Conservation (phyloP, 108 stramenopile genomes). For the Stephanodiscus triporus region DNA sequence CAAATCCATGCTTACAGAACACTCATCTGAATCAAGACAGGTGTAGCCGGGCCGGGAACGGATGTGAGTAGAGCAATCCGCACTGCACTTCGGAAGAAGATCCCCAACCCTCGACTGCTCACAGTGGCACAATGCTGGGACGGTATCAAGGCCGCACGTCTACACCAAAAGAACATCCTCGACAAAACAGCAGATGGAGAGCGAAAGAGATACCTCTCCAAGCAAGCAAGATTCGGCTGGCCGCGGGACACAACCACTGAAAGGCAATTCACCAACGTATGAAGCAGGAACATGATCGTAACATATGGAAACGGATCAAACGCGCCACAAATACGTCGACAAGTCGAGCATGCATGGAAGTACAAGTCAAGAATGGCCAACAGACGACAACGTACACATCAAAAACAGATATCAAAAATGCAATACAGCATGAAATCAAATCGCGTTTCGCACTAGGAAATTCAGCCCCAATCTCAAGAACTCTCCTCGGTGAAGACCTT, state of each 20-base stretch:
- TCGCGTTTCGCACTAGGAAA: not conserved
- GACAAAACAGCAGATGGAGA: not conserved
- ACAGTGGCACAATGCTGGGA: not conserved
- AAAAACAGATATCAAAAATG: not conserved
- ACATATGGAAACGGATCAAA: constrained; percentile 6
- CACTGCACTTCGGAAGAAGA: not conserved
- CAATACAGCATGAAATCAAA: not conserved
- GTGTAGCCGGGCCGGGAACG: not conserved
- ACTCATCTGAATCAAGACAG: not conserved
- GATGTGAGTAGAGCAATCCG: not conserved
- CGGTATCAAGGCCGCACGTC: not conserved
- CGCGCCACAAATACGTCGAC: not conserved
- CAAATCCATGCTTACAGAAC: not conserved
- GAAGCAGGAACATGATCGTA: not conserved
- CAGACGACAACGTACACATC: not conserved
- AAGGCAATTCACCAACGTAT: not conserved
- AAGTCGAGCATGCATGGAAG: not conserved
- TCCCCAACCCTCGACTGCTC: not conserved
- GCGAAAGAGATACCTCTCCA: not conserved
- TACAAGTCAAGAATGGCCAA: not conserved
- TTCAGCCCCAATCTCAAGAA: not conserved
- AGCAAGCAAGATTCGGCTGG: not conserved
- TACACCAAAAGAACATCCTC: not conserved
- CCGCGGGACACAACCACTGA: not conserved
- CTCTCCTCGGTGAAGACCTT: not conserved